phyloP scores from a whole-genome alignment of 352 stramenopile genomes.

The Pythium graminicola region DNA sequence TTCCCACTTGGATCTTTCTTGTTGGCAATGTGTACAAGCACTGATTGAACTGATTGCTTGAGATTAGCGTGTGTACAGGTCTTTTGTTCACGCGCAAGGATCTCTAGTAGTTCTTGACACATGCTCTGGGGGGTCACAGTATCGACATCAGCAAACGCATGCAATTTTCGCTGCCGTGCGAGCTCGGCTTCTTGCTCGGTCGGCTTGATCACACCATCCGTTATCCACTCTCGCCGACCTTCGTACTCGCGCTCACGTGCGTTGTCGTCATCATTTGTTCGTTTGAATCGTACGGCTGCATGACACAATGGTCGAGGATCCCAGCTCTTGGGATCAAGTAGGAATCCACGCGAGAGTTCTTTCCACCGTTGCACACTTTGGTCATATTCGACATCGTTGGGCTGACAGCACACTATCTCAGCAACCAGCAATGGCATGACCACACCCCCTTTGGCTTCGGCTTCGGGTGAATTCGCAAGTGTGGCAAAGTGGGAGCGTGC shows the following conservation, averaged over 20 bases:
- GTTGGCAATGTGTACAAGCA: slow-evolving; percentile 20
- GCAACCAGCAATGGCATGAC: slow-evolving; percentile 58
- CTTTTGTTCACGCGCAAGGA: slow-evolving; percentile 22
- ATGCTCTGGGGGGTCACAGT: slow-evolving; percentile 24
- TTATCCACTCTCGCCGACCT: slow-evolving; percentile 30
- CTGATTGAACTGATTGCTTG: slow-evolving; percentile 32
- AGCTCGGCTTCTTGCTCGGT: slow-evolving; percentile 28
- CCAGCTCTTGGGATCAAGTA: slow-evolving; percentile 53
- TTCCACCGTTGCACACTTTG: slow-evolving; percentile 21
- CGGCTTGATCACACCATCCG: slow-evolving; percentile 49
- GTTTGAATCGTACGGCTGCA: slow-evolving; percentile 45
- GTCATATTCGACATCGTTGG: slow-evolving; percentile 16
- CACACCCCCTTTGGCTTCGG: slow-evolving; percentile 27
- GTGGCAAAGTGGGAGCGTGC: slow-evolving; percentile 36
- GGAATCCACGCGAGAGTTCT: slow-evolving; percentile 55
- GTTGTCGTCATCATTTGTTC: slow-evolving; percentile 26
- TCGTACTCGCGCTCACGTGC: slow-evolving; percentile 45
- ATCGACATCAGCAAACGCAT: slow-evolving; percentile 29
- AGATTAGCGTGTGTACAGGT: slow-evolving; percentile 32
- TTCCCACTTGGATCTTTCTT: background rate
- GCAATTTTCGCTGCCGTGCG: slow-evolving; percentile 15
- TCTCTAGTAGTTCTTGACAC: slow-evolving; percentile 26
- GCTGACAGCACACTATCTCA: slow-evolving; percentile 34
- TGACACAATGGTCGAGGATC: slow-evolving; percentile 43
- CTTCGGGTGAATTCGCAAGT: slow-evolving; percentile 11